A percentile compares a stretch with the other conserved stretches of the same genome.
phyloP scores from a whole-genome alignment of 108 stramenopile genomes.

The Nitzschia inconspicua region DNA sequence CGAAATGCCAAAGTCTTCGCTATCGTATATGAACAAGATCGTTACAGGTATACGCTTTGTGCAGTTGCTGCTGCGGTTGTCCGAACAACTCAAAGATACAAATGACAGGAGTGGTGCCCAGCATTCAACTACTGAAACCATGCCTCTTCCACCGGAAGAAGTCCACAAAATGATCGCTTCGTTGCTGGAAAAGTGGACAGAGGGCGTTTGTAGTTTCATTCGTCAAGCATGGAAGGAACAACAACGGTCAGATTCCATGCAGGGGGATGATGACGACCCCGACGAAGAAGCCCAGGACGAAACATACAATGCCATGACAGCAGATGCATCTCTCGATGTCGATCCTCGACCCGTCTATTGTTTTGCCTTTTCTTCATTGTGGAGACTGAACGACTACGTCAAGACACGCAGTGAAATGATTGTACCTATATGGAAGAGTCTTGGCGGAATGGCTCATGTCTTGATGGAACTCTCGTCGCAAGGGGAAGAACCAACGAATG shows the following conservation, averaged over 20 bases:
- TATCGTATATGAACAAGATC: background rate
- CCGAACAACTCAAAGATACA: background rate
- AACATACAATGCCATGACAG: background rate
- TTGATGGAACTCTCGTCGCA: background rate
- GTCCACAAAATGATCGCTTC: background rate
- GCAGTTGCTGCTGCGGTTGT: conserved; percentile 1
- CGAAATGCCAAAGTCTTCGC: background rate
- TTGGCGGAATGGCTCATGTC: background rate
- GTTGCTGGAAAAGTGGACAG: background rate
- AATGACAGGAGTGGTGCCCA: background rate
- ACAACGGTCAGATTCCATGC: background rate
- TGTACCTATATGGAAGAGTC: conserved; percentile 5
- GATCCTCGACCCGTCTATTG: conserved; percentile 4
- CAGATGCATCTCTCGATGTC: background rate
- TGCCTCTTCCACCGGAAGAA: background rate
- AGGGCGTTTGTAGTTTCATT: background rate
- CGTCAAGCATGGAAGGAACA: too few relatives aligned
- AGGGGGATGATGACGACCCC: background rate
- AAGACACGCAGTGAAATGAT: conserved; percentile 1
- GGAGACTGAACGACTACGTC: conserved; percentile 11
- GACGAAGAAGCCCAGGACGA: background rate
- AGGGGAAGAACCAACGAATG: too few relatives aligned
- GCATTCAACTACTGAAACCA: background rate
- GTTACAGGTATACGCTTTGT: background rate
- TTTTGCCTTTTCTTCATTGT: conserved; percentile 4